Base-by-base conservation (phyloP, 805 yeast species). In the Kazachstania kunashirensis region DNA sequence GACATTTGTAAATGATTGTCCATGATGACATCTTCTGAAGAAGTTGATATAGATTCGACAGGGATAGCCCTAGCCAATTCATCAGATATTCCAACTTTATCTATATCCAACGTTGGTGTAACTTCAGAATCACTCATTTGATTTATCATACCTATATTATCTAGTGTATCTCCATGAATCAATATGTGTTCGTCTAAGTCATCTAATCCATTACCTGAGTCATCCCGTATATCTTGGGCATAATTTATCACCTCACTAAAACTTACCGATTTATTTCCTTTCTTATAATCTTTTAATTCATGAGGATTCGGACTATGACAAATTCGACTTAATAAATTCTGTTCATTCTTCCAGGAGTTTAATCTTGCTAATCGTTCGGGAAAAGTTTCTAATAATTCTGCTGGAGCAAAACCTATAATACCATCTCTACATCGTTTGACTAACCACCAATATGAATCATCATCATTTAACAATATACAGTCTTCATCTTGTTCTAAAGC, bases 381-480 rank as follows among this genome's bases (percentile, higher is more conserved):
- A 42, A 83, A 86, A 0, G 95, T 84, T 58, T 89, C 98, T 27
- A 92, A 63, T 40, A 92, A 75, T 57, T 92, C 97, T 1, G 96
- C 96, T 1, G 97, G 97, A 2, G 94, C 92, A 64, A 86, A 89
- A 2, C 97, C 97, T 36, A 89, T 77, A 46, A 76, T 70, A 3
- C 78, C 78, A 54, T 77, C 81, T 33, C 53, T 57, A 29, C 66
- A 65, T 40, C 67, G 54, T 50, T 71, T 57, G 47, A 92, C 89
- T 9, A 88, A 66, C 97, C 98, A 89, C 98, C 98, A 89, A 62
- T 89, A 92, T 43, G 83, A 73, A 60, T 89, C 96, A 33, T 82
- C 77, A 53, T 89, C 97, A 53, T 85, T 86, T 25, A 92, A 62
- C 17, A 89, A 63, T 33, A 72, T 66, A 43, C 92, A 88, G 2